Percentiles rank a stretch among this genome's conserved stretches.
phyloP scores from a whole-genome alignment of 2,329 filamentous ascomycete genomes.

The Ascochyta koolunga region DNA sequence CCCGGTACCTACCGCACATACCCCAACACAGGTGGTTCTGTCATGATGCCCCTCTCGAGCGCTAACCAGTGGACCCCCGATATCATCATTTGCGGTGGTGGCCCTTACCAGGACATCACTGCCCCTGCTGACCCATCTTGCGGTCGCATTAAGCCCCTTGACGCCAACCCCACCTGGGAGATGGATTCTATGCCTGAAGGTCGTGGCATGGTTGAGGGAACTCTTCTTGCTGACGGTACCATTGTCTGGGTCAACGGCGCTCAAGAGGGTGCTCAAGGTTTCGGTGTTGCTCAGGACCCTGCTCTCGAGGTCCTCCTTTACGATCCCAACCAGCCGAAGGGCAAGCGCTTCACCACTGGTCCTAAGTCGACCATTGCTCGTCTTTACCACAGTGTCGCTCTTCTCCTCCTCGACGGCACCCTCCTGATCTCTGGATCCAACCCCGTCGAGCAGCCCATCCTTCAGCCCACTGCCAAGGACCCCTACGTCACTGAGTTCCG shows the following conservation, averaged over 20 bases:
- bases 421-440: slow-evolving; percentile 66
- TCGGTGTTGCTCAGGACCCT: slow-evolving; percentile 61
- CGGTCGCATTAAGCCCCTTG: slow-evolving; percentile 61
- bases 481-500: slow-evolving; percentile 66
- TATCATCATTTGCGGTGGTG: slow-evolving; percentile 64
- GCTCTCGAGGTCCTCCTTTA: slow-evolving; percentile 64
- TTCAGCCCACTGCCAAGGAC: slow-evolving; percentile 51
- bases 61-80: slow-evolving; percentile 60
- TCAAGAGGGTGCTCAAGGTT: slow-evolving; percentile 64
- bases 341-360: slow-evolving; percentile 58
- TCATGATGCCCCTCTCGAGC: slow-evolving; percentile 61
- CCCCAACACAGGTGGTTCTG: slow-evolving; percentile 65
- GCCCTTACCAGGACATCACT: slow-evolving; percentile 64
- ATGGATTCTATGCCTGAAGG: slow-evolving; percentile 65
- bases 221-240: slow-evolving; percentile 65
- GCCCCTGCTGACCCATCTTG: slow-evolving; percentile 65
- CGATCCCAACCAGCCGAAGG: slow-evolving; percentile 58
- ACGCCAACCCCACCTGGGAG: slow-evolving; percentile 58
- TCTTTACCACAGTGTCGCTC: slow-evolving; percentile 66
- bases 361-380: slow-evolving; percentile 52
- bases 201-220: slow-evolving; percentile 66
- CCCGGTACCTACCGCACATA: slow-evolving; percentile 64
- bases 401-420: slow-evolving; percentile 65
- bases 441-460: slow-evolving; percentile 63
- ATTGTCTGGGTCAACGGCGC: slow-evolving; percentile 68